phyloP scores from a whole-genome alignment of 345 rosid species.

The Brassica incana region DNA sequence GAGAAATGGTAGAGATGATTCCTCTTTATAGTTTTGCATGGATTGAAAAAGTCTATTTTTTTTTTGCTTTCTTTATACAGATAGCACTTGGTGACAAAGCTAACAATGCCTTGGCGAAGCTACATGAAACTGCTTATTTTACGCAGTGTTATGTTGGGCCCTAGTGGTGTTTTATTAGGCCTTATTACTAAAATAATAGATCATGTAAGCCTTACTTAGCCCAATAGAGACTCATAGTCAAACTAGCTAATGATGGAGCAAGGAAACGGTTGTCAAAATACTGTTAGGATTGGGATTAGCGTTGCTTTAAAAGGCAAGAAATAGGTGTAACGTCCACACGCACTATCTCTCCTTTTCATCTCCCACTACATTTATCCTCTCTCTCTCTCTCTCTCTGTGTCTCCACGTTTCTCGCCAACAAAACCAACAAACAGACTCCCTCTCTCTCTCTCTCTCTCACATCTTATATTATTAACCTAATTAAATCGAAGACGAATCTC shows the following conservation, averaged over 20 bases:
- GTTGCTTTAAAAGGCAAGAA: conserved; percentile 31
- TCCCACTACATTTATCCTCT: conserved; percentile 25
- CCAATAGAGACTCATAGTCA: neutral
- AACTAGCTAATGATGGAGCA: neutral
- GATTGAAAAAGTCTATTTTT: no score
- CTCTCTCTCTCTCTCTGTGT: neutral
- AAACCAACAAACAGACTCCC: no score
- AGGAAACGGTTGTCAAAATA: neutral
- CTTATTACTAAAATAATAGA: no score
- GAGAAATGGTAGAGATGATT: no score
- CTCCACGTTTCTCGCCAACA: conserved; percentile 32
- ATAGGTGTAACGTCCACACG: conserved; percentile 28
- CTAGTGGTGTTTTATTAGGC: no score
- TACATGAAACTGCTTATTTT: no score
- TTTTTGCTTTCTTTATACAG: no score
- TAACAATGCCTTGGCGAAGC: no score
- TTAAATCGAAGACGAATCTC: conserved; percentile 26
- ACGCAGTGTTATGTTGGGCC: no score
- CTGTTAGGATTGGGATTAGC: conserved; percentile 19
- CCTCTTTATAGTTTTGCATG: no score
- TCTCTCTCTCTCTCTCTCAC: neutral
- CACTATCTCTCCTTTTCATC: neutral
- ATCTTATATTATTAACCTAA: neutral
- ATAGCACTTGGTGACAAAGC: no score
- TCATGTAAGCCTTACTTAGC: neutral